Conservation (phyloP, 306 rosid genomes). For the Fragaria nilgerrensis region DNA sequence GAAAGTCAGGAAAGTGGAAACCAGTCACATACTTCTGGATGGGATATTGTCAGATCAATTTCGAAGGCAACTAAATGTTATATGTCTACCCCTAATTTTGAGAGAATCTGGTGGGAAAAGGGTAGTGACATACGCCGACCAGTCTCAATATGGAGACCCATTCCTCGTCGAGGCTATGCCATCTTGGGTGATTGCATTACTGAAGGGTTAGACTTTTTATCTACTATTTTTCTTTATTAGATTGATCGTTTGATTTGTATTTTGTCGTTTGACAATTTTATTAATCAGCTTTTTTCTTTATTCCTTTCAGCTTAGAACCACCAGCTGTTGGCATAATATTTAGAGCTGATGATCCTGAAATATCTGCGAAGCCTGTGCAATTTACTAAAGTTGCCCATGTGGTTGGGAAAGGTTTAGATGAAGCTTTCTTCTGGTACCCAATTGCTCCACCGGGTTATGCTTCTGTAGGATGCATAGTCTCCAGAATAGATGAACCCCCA, state of each 20-base stretch:
- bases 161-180: conserved; percentile 71
- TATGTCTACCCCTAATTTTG: conserved; percentile 84
- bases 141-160: conserved; percentile 94
- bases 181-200: conserved; percentile 89
- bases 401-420: conserved; percentile 77
- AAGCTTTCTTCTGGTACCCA: conserved; percentile 94
- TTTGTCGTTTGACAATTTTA: conserved; percentile 9
- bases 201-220: conserved; percentile 74
- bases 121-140: conserved; percentile 77
- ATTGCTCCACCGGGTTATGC: conserved; percentile 98
- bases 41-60: conserved; percentile 76
- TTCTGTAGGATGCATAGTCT: conserved; percentile 88
- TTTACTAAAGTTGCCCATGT: conserved; percentile 89
- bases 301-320: conserved; percentile 80
- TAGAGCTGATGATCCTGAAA: conserved; percentile 73
- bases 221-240: conserved; percentile 2
- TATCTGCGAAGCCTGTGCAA: conserved; percentile 89
- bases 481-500: conserved; percentile 81
- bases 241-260: conserved; percentile 11
- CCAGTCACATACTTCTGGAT: conserved; percentile 66
- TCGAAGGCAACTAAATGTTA: conserved; percentile 68
- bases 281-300: conserved; percentile 23
- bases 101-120: conserved; percentile 99
- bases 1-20: conserved; percentile 47
- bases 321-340: conserved; percentile 90